These are phyloP conservation scores for Epichloe elymi DNA, from an alignment of 2,329 filamentous ascomycete genomes.

Conservation along the genomic window DNA sequence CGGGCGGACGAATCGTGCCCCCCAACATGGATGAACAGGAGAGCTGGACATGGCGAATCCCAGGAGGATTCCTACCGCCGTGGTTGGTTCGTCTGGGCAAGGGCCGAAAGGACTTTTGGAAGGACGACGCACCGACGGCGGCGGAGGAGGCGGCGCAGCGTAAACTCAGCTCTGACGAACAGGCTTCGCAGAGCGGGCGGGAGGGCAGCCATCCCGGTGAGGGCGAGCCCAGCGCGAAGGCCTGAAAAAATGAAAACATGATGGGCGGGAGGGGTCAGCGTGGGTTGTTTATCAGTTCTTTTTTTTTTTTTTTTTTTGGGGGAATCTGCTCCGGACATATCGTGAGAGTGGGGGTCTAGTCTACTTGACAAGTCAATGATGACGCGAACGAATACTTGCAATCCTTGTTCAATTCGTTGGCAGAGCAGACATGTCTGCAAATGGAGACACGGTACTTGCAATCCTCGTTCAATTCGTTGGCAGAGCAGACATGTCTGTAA, in stretches of 20 bases:
- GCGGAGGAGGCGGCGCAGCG: slow-evolving; percentile 4
- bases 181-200: slow-evolving; percentile 4
- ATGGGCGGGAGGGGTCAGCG: background rate
- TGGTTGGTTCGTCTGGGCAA: slow-evolving; percentile 53
- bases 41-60: slow-evolving; percentile 64
- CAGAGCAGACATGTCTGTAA: too few relatives aligned
- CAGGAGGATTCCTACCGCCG: slow-evolving; percentile 60
- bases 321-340: too few relatives aligned
- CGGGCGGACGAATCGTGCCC: slow-evolving; percentile 58
- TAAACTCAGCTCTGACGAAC: slow-evolving; percentile 11
- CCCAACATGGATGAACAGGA: slow-evolving; percentile 66
- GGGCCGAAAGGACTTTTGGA: slow-evolving; percentile 68
- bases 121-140: slow-evolving; percentile 16
- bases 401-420: too few relatives aligned
- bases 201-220: background rate
- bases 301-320: too few relatives aligned
- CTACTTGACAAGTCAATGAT: too few relatives aligned
- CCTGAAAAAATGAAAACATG: background rate
- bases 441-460: too few relatives aligned
- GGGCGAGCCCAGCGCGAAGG: background rate
- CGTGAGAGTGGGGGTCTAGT: too few relatives aligned
- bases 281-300: background rate
- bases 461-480: too few relatives aligned
- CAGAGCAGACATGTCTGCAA: too few relatives aligned
- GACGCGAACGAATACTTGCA: too few relatives aligned